Base-by-base conservation (phyloP, 441 rosid species). In the Codiaeum variegatum region DNA sequence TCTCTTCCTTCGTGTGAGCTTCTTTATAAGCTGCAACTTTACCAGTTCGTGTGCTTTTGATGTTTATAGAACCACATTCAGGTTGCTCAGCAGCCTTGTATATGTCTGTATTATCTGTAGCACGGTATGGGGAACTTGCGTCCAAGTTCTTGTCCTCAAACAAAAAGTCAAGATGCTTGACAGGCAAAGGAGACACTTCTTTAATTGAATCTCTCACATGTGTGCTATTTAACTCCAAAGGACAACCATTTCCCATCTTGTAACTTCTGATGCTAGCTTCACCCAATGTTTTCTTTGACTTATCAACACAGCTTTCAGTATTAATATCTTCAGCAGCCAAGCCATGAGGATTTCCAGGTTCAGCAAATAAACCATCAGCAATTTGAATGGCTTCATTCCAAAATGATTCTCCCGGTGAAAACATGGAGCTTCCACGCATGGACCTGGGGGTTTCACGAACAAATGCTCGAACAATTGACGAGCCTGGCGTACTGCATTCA, bases 381-480 rank as follows among this genome's bases (percentile, higher is more conserved):
- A 94, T 78, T 79, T 88, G 85, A 83, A 94, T 86, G 65, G 97
- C 99, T 83, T 92, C 99, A 83, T 86, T 88, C 99, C 99, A 95
- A 78, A 95, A 95, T 74, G 91, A 85, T 24, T 91, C 98, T 71
- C 98, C 97, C 11, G 97, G 98, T 59, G 99, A 95, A 85, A 92
- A 86, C 67, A 88, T 82, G 67, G 97, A 95, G 85, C 94, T 95
- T 83, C 99, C 96, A 75, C 86, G 81, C 76, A 82, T 76, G 59
- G 98, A 92, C 78, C 83, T 87, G 24, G 98, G 96, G 67, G 97
- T 93, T 68, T 76, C 81, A 70, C 66, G 71, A 68, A 67, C 75
- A 66, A 73, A 55, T 73, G 86, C 73, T 82, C 82, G 88, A 66
- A 83, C 59, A 73, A 75, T 46, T 18, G 85, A 80, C 71, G 90